Evolutionary conservation across 2,329 filamentous ascomycete species (phyloP).

Genomic region (Arthroderma sp.): DNA sequence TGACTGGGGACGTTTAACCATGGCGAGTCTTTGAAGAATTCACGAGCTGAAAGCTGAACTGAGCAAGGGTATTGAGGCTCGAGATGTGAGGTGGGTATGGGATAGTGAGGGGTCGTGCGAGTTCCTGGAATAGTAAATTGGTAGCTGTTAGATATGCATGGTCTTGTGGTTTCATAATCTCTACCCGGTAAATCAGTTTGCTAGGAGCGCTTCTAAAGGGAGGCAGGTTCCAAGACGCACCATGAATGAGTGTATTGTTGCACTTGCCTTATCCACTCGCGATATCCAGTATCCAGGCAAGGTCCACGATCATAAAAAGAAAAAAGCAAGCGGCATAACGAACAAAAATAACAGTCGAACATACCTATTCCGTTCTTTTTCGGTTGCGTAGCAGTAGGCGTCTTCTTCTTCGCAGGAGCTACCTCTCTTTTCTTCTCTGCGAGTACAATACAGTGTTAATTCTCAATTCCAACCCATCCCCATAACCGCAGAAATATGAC

Average conservation of each 20-base stretch:
- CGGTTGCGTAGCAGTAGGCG: neutral
- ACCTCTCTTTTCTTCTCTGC: no score
- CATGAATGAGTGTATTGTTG: no score
- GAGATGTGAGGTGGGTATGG: slow-evolving; percentile 13
- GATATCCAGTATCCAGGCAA: no score
- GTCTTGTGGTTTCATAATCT: no score
- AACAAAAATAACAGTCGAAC: slow-evolving; percentile 1
- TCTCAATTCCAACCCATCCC: no score
- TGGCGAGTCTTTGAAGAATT: slow-evolving; percentile 71
- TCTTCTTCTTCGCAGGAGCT: slow-evolving; percentile 1
- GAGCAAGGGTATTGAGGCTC: slow-evolving; percentile 5
- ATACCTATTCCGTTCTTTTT: slow-evolving; percentile 5
- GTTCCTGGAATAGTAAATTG: slow-evolving; percentile 16
- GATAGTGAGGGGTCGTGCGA: slow-evolving; percentile 2
- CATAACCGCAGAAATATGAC: neutral
- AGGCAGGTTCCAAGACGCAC: no score
- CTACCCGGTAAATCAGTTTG: no score
- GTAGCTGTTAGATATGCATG: no score
- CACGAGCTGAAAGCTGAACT: slow-evolving; percentile 33
- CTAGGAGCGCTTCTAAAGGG: no score
- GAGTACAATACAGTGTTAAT: no score
- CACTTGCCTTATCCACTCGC: no score
- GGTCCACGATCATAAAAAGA: no score
- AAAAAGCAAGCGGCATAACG: neutral
- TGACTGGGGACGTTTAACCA: slow-evolving; percentile 64